Conservation (phyloP, 805 yeast species). For the Starmerella stellata region DNA sequence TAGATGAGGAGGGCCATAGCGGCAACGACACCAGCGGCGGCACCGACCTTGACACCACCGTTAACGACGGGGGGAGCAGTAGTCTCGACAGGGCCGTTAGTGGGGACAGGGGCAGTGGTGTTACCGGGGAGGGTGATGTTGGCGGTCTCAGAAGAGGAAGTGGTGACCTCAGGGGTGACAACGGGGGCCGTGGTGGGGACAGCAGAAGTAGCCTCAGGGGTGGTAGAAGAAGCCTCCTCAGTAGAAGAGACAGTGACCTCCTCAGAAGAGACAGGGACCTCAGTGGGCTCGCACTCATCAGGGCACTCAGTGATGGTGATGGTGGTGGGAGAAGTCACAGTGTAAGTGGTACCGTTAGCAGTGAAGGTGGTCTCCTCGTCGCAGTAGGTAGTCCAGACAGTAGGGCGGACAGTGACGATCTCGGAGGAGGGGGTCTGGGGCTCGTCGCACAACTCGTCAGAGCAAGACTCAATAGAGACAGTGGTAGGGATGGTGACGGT, state of each 20-base stretch:
- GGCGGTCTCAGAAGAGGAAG: not conserved
- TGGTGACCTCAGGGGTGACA: constrained; percentile 4
- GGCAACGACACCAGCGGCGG: constrained; percentile 16
- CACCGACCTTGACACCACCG: constrained; percentile 2
- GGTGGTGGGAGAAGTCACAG: constrained; percentile 5
- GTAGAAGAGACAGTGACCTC: constrained; percentile 9
- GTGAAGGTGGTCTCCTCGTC: not conserved
- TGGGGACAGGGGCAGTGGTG: constrained; percentile 4
- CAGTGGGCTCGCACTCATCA: constrained; percentile 3
- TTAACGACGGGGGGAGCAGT: constrained; percentile 11
- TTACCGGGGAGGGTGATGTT: constrained; percentile 1
- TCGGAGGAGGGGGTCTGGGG: not conserved
- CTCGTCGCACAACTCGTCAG: constrained; percentile 1
- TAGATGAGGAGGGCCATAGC: constrained; percentile 15
- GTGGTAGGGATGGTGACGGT: constrained; percentile 11
- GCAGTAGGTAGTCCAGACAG: not conserved
- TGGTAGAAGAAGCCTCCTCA: constrained; percentile 11
- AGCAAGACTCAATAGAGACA: constrained; percentile 11
- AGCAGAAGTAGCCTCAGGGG: constrained; percentile 3
- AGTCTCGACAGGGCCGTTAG: not conserved
- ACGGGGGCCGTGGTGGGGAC: constrained; percentile 1
- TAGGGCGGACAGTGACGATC: constrained; percentile 1
- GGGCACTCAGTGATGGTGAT: constrained; percentile 7
- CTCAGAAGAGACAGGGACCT: too few species aligned
- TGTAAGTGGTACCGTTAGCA: not conserved